Conservation (phyloP, 192 early-diverging fungal species). For the Dimargaris cristalligena region DNA sequence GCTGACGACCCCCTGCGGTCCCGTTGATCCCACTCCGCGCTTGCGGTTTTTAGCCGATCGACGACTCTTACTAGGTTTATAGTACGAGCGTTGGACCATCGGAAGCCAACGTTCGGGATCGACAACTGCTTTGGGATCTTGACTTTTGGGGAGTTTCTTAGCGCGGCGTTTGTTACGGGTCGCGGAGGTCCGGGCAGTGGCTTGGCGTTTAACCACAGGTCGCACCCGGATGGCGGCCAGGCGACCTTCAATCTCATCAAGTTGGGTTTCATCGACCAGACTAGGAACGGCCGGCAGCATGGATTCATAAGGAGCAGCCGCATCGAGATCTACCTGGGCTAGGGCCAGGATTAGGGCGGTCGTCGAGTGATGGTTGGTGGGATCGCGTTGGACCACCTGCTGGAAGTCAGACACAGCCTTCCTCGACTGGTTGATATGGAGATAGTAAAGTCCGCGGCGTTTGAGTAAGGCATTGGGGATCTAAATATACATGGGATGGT, state of each 20-base stretch:
- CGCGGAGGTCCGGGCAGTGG: background rate
- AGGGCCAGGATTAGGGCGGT: background rate
- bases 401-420: background rate
- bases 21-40: too few species aligned
- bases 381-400: background rate
- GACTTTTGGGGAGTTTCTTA: background rate
- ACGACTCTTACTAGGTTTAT: background rate
- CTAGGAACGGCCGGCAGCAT: background rate
- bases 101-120: conserved; percentile 7
- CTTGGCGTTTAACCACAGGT: background rate
- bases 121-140: background rate
- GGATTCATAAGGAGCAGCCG: background rate
- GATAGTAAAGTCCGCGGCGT: background rate
- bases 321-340: background rate
- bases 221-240: background rate
- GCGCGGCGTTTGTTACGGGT: background rate
- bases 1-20: background rate
- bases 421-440: background rate
- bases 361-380: background rate
- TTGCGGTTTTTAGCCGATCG: background rate
- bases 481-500: too few species aligned
- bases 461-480: background rate
- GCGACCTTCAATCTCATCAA: background rate
- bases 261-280: background rate
- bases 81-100: background rate